These are phyloP conservation scores for Candida vaughaniae DNA, from an alignment of 805 yeast genomes.

Conservation along the genomic window DNA sequence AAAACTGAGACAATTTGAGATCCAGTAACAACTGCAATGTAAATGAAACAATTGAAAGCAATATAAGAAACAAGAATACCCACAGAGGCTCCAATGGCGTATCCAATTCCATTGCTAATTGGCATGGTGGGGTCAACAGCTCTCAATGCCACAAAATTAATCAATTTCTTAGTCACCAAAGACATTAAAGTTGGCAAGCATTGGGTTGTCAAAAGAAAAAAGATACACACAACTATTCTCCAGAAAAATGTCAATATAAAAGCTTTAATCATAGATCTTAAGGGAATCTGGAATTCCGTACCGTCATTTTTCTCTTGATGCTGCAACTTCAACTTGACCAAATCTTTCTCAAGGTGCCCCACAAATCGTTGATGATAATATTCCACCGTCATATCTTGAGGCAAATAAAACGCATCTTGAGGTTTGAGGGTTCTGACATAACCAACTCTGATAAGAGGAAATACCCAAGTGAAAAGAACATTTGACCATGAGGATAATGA, in stretches of 20 bases:
- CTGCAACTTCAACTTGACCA: neutral
- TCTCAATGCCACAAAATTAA: constrained; percentile 28
- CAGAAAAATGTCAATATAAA: constrained; percentile 5
- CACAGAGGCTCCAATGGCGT: constrained; percentile 34
- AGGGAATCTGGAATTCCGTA: constrained; percentile 25
- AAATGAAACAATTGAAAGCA: constrained; percentile 54
- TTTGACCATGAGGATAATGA: constrained; percentile 11
- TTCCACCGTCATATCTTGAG: constrained; percentile 25
- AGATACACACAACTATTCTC: constrained; percentile 12
- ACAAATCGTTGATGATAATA: constrained; percentile 15
- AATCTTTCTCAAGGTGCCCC: neutral
- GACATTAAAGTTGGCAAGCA: constrained; percentile 28
- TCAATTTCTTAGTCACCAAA: constrained; percentile 33
- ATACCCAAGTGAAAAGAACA: constrained; percentile 60
- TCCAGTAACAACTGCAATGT: constrained; percentile 59
- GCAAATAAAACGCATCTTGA: constrained; percentile 47
- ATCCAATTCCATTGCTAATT: constrained; percentile 38
- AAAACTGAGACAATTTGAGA: constrained; percentile 67
- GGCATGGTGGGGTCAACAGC: constrained; percentile 17
- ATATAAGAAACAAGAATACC: constrained; percentile 27
- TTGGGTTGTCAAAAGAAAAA: constrained; percentile 24
- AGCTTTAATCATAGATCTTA: neutral
- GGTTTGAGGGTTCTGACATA: constrained; percentile 64
- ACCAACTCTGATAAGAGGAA: constrained; percentile 57
- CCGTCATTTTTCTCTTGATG: constrained; percentile 12